These are phyloP conservation scores for Calocera viscosa DNA, from an alignment of 768 basidiomycete genomes.

Conservation along the genomic window DNA sequence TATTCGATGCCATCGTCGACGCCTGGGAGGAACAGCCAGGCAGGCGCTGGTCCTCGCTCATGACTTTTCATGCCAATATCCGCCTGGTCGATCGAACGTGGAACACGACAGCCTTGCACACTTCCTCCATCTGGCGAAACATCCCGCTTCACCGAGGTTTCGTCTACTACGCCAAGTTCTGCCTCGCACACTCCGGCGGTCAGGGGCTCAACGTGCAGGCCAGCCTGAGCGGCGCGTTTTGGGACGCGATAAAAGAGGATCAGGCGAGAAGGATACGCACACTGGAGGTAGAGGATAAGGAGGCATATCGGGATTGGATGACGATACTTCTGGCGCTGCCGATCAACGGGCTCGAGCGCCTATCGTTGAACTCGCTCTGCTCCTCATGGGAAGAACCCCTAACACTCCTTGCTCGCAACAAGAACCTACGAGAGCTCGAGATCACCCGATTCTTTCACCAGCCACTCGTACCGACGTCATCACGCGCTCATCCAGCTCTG, in stretches of 20 bases:
- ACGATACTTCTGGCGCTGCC: background rate
- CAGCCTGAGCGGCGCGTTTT: background rate
- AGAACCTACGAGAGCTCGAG: background rate
- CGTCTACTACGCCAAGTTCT: background rate
- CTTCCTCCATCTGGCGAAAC: background rate
- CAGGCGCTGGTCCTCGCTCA: background rate
- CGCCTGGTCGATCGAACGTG: background rate
- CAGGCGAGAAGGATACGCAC: background rate
- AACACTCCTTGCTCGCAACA: background rate
- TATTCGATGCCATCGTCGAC: background rate
- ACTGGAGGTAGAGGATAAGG: slow-evolving; percentile 1
- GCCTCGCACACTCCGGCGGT: background rate
- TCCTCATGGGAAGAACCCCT: background rate
- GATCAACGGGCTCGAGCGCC: background rate
- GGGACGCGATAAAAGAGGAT: background rate
- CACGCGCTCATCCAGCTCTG: background rate
- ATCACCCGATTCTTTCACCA: slow-evolving; percentile 4
- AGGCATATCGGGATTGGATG: background rate
- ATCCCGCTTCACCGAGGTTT: background rate
- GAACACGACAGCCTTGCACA: background rate
- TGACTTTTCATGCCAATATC: background rate
- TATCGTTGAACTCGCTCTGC: background rate
- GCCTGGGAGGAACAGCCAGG: background rate
- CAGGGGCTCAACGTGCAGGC: background rate
- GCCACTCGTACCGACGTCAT: background rate